A percentile compares a stretch with the other conserved stretches of the same genome.
Evolutionary conservation across 768 basidiomycete species (phyloP).

Genomic region (Hebeloma cylindrosporum): DNA sequence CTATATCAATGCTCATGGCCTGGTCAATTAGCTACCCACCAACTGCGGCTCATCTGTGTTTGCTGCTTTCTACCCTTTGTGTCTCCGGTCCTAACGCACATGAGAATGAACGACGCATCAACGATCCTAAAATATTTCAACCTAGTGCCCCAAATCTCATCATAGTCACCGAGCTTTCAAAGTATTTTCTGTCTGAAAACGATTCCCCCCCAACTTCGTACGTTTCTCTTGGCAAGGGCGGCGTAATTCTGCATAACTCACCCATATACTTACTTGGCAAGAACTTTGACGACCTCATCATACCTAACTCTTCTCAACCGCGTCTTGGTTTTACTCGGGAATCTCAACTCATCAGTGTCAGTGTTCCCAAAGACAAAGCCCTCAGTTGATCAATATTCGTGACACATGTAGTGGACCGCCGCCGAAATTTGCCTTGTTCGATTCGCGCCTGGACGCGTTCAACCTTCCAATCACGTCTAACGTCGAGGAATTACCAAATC

Average conservation of each 20-base stretch:
- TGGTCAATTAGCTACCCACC: slow-evolving; percentile 57
- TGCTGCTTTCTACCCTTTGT: slow-evolving; percentile 51
- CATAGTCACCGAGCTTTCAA: slow-evolving; percentile 59
- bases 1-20: slow-evolving; percentile 15
- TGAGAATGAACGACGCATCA: slow-evolving; percentile 13
- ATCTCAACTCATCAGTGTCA: slow-evolving; percentile 22
- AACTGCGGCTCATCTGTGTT: slow-evolving; percentile 53
- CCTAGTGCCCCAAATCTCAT: slow-evolving; percentile 47
- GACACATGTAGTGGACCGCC: slow-evolving; percentile 4
- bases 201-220: slow-evolving; percentile 10
- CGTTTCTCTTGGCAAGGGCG: neutral
- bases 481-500: slow-evolving; percentile 7
- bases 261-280: neutral
- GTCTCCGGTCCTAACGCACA: slow-evolving; percentile 27
- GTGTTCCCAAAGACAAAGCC: slow-evolving; percentile 6
- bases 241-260: neutral
- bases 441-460: slow-evolving; percentile 53
- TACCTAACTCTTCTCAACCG: slow-evolving; percentile 52
- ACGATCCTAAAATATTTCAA: slow-evolving; percentile 28
- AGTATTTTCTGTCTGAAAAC: slow-evolving; percentile 41
- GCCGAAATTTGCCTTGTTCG: slow-evolving; percentile 52
- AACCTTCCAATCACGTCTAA: slow-evolving; percentile 46
- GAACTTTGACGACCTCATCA: slow-evolving; percentile 39
- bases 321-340: slow-evolving; percentile 41
- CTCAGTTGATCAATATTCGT: slow-evolving; percentile 18